Conservation (phyloP, 768 basidiomycete genomes). For the Pulveroboletus frians region DNA sequence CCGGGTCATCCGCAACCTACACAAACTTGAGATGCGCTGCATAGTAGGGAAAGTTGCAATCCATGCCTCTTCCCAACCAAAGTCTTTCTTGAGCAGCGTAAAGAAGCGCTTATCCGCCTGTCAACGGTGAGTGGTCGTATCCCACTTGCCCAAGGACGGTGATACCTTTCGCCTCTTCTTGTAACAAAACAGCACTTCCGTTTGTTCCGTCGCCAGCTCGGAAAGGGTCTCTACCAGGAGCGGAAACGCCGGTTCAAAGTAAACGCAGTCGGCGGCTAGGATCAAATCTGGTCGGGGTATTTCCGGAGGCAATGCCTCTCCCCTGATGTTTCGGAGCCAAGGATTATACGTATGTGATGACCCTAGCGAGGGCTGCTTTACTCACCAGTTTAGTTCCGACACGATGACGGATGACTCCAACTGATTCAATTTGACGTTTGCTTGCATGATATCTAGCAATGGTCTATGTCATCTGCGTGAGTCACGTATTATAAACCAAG, state of each 20-base stretch:
- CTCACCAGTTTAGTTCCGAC: slow-evolving; percentile 79
- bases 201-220: slow-evolving; percentile 49
- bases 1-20: slow-evolving; percentile 63
- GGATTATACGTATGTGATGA: not conserved
- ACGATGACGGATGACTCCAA: slow-evolving; percentile 50
- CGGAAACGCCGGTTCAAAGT: slow-evolving; percentile 91
- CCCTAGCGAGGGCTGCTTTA: slow-evolving; percentile 7
- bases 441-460: slow-evolving; percentile 71
- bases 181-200: slow-evolving; percentile 86
- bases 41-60: not conserved
- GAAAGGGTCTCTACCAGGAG: slow-evolving; percentile 76
- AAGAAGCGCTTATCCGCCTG: slow-evolving; percentile 92
- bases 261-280: slow-evolving; percentile 92
- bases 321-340: slow-evolving; percentile 46
- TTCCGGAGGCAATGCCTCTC: slow-evolving; percentile 44
- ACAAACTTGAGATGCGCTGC: slow-evolving; percentile 1
- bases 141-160: not conserved
- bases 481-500: slow-evolving; percentile 3
- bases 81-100: slow-evolving; percentile 67
- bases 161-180: slow-evolving; percentile 85
- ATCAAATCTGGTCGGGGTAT: slow-evolving; percentile 60
- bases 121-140: slow-evolving; percentile 1
- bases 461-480: slow-evolving; percentile 43
- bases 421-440: slow-evolving; percentile 66
- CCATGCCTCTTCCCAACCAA: slow-evolving; percentile 63